phyloP scores from a whole-genome alignment of 2,329 filamentous ascomycete genomes.

The Trichothecium roseum region DNA sequence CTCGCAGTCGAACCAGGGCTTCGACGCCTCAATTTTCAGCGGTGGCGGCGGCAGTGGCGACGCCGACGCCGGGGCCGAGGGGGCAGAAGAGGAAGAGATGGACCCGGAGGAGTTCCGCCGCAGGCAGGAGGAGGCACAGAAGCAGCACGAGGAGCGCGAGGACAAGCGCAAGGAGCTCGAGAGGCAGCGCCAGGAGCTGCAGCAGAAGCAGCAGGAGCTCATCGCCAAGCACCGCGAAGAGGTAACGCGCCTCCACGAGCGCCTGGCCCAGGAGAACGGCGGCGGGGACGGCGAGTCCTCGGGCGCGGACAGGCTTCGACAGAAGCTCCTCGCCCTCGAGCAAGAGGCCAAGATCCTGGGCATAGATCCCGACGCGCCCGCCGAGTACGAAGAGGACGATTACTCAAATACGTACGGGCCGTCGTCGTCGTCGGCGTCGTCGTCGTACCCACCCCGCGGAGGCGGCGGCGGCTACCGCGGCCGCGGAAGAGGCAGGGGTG shows the following conservation, averaged over 20 bases:
- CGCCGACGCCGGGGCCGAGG: constrained; percentile 9
- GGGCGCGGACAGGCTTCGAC: constrained; percentile 46
- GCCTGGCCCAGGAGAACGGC: constrained; percentile 25
- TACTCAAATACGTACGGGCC: background rate
- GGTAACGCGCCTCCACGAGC: constrained; percentile 53
- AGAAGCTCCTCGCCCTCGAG: constrained; percentile 62
- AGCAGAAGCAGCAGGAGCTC: constrained; percentile 52
- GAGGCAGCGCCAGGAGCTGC: constrained; percentile 50
- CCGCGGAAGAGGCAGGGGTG: constrained; percentile 24
- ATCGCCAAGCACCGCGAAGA: constrained; percentile 55
- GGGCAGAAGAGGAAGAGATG: constrained; percentile 39
- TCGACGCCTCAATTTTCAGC: constrained; percentile 3
- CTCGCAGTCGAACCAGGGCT: constrained; percentile 1
- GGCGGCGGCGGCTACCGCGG: constrained; percentile 29
- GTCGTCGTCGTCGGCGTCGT: no score
- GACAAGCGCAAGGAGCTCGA: constrained; percentile 54
- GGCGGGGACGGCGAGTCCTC: constrained; percentile 12
- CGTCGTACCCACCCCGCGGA: no score
- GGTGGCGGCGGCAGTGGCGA: constrained; percentile 15
- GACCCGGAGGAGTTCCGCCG: constrained; percentile 60
- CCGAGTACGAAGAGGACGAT: constrained; percentile 6
- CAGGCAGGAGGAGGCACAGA: constrained; percentile 64
- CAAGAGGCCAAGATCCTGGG: constrained; percentile 62
- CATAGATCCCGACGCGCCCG: constrained; percentile 46
- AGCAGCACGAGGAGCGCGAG: constrained; percentile 53